These are phyloP conservation scores for Vicia faba DNA, from an alignment of 306 rosid species.

Conservation along the genomic window DNA sequence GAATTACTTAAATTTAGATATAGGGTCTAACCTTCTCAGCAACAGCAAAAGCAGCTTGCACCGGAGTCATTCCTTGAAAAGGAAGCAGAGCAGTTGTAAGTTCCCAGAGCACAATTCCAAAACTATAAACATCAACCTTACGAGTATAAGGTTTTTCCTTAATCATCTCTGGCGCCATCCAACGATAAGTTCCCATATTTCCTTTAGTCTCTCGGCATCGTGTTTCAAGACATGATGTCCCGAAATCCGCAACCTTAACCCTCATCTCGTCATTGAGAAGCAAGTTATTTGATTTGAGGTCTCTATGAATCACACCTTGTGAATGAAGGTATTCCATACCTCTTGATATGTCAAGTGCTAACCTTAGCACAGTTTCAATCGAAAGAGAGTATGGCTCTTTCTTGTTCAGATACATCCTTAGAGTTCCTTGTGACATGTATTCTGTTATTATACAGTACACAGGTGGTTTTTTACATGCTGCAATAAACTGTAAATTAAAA, in stretches of 20 bases:
- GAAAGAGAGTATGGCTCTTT: constrained; percentile 97
- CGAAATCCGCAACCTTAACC: constrained; percentile 96
- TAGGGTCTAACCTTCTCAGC: constrained; percentile 78
- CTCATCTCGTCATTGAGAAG: constrained; percentile 98
- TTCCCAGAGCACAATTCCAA: constrained; percentile 97
- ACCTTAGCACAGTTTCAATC: constrained; percentile 79
- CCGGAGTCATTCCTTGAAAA: constrained; percentile 98
- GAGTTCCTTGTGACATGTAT: constrained; percentile 98
- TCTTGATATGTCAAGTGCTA: constrained; percentile 94
- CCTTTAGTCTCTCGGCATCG: constrained; percentile 89
- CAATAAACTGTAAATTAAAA: constrained; percentile 71
- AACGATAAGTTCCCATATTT: constrained; percentile 95
- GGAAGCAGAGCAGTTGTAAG: constrained; percentile 92
- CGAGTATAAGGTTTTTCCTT: constrained; percentile 84
- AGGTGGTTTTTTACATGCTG: constrained; percentile 96
- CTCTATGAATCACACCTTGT: constrained; percentile 96
- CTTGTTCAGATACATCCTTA: constrained; percentile 98
- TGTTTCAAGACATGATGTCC: constrained; percentile 94
- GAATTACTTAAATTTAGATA: background rate
- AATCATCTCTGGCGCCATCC: constrained; percentile 99
- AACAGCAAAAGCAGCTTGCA: constrained; percentile 98
- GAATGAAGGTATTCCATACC: constrained; percentile 99
- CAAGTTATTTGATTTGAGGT: constrained; percentile 85
- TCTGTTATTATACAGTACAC: constrained; percentile 96
- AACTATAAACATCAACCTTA: constrained; percentile 94